Evolutionary conservation across 2,329 filamentous ascomycete species (phyloP), one percentile per base, ranked within the genome.

Genomic region (Aureobasidium mangrovei): DNA sequence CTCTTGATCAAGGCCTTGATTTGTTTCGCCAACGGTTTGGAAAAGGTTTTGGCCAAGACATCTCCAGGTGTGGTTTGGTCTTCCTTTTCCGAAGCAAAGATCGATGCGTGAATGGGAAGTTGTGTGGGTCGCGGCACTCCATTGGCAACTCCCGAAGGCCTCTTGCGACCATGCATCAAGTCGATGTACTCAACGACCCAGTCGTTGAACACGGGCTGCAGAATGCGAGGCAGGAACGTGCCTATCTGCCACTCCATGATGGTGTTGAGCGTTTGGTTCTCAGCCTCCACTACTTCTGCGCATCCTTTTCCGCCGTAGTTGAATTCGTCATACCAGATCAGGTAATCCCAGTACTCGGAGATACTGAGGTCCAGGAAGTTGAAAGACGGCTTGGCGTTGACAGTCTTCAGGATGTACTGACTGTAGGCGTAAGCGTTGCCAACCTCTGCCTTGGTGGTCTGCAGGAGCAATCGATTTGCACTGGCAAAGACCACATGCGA

Each of bases 181-280:
- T 95, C 84, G 60, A 98, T 87, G 69, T 96, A 98, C 66, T 95
- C 89, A 10, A 95, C 82, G 3, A 96, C 82, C 89, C 91, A 96
- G 62, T 95, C 85, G 58, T 91, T 81, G 74, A 98, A 98, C 7
- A 84, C 80, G 0, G 85, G 79, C 64, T 97, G 91, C 46, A 98
- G 77, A 4, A 85, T 83, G 0, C 74, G 68, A 0, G 94, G 93
- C 1, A 98, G 72, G 68, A 96, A 96, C 1, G 88, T 91, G 43
- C 84, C 86, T 66, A 98, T 85, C 69, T 98, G 93, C 94, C 94
- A 98, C 70, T 95, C 88, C 91, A 98, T 97, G 63, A 98, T 83
- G 8, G 87, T 93, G 63, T 96, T 86, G 10, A 97, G 78, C 3
- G 81, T 78, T 66, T 96, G 90, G 42, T 86, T 82, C 62, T 91